These are phyloP conservation scores for Microsporum audouinii DNA, from an alignment of 2,329 filamentous ascomycete species.

Conservation along the genomic window DNA sequence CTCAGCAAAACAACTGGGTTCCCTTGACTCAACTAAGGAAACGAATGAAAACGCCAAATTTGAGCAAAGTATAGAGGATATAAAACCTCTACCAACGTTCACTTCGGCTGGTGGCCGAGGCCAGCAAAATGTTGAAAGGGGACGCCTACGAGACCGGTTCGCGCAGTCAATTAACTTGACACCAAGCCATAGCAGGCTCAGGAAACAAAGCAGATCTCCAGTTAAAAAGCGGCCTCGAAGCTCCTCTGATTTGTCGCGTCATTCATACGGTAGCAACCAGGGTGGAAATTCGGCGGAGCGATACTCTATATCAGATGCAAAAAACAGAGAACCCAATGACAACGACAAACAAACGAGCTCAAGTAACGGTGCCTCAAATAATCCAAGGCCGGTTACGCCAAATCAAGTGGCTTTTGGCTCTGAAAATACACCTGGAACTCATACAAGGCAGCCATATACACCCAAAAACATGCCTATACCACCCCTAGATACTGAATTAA, in stretches of 20 bases:
- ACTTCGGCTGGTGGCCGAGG: conserved; percentile 24
- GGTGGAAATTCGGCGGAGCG: conserved; percentile 9
- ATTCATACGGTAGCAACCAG: conserved; percentile 39
- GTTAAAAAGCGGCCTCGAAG: conserved; percentile 40
- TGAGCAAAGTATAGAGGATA: background rate
- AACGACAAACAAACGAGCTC: background rate
- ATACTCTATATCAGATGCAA: conserved; percentile 2
- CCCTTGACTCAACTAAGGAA: background rate
- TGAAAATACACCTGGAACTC: background rate
- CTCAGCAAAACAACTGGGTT: background rate
- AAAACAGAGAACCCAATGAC: background rate
- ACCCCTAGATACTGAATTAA: conserved; percentile 5
- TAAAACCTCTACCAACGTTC: conserved; percentile 28
- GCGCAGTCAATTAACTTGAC: conserved; percentile 46
- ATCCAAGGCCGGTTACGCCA: background rate
- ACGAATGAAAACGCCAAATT: background rate
- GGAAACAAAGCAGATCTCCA: conserved; percentile 33
- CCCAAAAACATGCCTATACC: background rate
- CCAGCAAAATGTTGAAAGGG: conserved; percentile 31
- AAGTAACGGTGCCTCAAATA: background rate
- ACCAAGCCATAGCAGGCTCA: conserved; percentile 43
- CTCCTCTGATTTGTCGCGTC: conserved; percentile 41
- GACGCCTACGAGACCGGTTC: conserved; percentile 50
- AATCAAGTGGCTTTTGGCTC: background rate
- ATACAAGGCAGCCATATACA: background rate